phyloP scores from a whole-genome alignment of 2,329 filamentous ascomycete species.

The Cytospora paraplurivora region DNA sequence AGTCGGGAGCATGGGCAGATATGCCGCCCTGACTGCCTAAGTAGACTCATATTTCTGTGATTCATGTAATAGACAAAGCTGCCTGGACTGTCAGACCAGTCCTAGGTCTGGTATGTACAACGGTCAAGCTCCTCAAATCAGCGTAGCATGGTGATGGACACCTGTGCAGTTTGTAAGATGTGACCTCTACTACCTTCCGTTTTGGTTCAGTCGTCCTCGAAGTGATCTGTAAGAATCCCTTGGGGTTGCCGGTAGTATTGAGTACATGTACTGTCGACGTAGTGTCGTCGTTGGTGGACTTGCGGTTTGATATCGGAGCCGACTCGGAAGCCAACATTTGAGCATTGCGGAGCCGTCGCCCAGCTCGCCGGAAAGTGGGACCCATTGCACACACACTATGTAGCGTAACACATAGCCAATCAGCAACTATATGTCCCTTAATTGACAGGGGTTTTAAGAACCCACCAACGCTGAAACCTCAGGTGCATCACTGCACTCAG shows the following conservation, averaged over 20 bases:
- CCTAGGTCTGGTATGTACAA: not conserved
- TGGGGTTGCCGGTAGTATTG: conserved; percentile 1
- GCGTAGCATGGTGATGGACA: not conserved
- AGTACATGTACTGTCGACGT: no score
- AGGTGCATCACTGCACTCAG: conserved; percentile 20
- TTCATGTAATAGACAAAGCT: not conserved
- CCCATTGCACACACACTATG: not conserved
- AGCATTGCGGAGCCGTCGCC: conserved; percentile 8
- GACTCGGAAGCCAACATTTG: not conserved
- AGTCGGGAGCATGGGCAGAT: not conserved
- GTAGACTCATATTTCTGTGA: conserved; percentile 15
- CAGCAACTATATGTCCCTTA: not conserved
- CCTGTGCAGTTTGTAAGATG: not conserved
- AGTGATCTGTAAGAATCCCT: not conserved
- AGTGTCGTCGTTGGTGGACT: conserved; percentile 1
- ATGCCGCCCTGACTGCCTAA: conserved; percentile 8
- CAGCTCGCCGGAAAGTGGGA: conserved; percentile 4
- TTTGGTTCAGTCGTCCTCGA: not conserved
- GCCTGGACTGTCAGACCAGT: not conserved
- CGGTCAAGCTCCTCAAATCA: not conserved
- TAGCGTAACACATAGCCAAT: conserved; percentile 3
- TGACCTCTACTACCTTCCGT: not conserved
- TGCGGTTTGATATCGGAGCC: not conserved
- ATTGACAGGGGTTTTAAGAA: conserved; percentile 1
- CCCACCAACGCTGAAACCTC: conserved; percentile 21